phyloP scores from a whole-genome alignment of 768 basidiomycete species.

The Russula earlei region DNA sequence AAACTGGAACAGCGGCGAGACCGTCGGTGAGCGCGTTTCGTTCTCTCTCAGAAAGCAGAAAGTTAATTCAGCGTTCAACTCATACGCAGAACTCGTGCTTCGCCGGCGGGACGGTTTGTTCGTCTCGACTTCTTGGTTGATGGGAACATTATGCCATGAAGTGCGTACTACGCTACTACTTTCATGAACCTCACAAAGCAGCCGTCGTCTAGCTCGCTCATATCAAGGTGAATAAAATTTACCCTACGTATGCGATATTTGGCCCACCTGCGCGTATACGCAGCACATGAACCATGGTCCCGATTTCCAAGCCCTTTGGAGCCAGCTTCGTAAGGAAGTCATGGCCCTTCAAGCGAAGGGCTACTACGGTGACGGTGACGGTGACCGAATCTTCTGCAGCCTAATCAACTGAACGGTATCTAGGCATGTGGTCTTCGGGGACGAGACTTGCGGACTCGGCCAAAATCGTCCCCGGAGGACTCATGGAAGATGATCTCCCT shows the following conservation, averaged over 20 bases:
- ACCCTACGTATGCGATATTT: not conserved
- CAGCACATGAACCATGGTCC: constrained; percentile 79
- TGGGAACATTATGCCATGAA: constrained; percentile 80
- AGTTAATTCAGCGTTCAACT: not conserved
- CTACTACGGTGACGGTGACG: constrained; percentile 73
- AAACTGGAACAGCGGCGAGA: constrained; percentile 81
- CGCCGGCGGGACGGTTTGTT: constrained; percentile 52
- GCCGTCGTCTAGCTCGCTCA: constrained; percentile 56
- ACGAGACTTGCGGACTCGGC: constrained; percentile 58
- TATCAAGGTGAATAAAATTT: constrained; percentile 46
- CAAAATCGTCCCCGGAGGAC: constrained; percentile 39
- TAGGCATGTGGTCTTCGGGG: constrained; percentile 80
- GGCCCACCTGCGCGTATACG: not conserved
- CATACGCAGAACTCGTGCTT: constrained; percentile 57
- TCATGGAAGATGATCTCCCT: constrained; percentile 51
- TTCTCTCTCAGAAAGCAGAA: constrained; percentile 1
- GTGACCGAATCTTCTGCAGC: not conserved
- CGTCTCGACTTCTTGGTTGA: constrained; percentile 53
- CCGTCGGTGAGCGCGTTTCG: constrained; percentile 41
- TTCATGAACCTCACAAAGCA: not conserved
- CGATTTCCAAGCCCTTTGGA: constrained; percentile 70
- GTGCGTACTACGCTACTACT: constrained; percentile 32
- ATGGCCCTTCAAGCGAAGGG: constrained; percentile 59
- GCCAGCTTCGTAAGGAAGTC: constrained; percentile 54
- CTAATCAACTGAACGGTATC: not conserved